These are phyloP conservation scores for Lipomyces oligophaga DNA, from an alignment of 805 yeast genomes.

Conservation along the genomic window DNA sequence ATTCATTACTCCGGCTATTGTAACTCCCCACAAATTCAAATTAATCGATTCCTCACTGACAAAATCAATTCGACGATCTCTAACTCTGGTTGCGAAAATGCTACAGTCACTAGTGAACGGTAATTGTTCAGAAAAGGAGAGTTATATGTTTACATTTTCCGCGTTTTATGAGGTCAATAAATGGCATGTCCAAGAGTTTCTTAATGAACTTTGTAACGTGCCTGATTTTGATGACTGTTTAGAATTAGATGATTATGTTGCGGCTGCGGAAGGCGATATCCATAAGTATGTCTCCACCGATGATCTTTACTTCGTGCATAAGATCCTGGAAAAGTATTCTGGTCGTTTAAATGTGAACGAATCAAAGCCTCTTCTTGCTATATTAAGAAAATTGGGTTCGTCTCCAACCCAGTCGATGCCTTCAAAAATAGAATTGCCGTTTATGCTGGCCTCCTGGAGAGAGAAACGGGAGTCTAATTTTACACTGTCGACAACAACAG, in stretches of 20 bases:
- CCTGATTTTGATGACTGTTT: slow-evolving; percentile 41
- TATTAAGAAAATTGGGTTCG: no score
- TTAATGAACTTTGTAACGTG: slow-evolving; percentile 40
- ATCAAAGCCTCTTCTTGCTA: no score
- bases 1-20: slow-evolving; percentile 82
- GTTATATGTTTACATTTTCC: slow-evolving; percentile 34
- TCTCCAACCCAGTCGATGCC: no score
- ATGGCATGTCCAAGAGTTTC: slow-evolving; percentile 35
- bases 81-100: slow-evolving; percentile 75
- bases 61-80: slow-evolving; percentile 53
- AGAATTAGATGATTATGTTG: slow-evolving; percentile 41
- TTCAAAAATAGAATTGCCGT: no score
- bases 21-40: slow-evolving; percentile 68
- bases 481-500: no score
- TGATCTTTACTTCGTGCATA: slow-evolving; percentile 39
- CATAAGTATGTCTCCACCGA: slow-evolving; percentile 36
- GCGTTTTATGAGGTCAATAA: slow-evolving; percentile 35
- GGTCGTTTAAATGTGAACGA: no score
- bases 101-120: slow-evolving; percentile 87
- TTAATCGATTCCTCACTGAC: slow-evolving; percentile 39
- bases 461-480: no score
- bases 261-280: slow-evolving; percentile 38
- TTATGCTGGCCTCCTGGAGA: no score
- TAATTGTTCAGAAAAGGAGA: slow-evolving; percentile 57
- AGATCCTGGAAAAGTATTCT: slow-evolving; percentile 36